Conservation (phyloP, 305 asterid species). For the Fraxinus velutina region DNA sequence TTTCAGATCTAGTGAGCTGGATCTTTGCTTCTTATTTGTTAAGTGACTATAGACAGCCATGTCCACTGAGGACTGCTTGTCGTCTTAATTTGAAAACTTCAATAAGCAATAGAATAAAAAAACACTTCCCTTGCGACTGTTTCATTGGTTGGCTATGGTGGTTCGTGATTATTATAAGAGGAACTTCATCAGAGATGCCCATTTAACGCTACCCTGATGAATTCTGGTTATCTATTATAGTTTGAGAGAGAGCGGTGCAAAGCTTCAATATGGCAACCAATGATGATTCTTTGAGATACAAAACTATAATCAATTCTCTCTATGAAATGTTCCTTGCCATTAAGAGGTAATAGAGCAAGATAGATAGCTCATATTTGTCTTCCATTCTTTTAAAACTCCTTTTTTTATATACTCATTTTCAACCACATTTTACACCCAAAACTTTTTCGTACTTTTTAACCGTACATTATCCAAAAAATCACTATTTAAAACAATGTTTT, state of each 20-base stretch:
- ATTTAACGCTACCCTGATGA: background rate
- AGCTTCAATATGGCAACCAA: background rate
- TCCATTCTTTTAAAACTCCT: background rate
- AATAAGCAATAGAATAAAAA: background rate
- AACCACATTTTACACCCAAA: background rate
- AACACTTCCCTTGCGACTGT: background rate
- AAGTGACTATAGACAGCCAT: background rate
- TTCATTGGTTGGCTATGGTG: background rate
- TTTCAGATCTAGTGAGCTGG: conserved; percentile 22
- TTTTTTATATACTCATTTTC: background rate
- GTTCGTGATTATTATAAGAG: background rate
- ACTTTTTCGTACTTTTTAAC: background rate
- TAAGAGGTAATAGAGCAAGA: background rate
- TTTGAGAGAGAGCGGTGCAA: background rate
- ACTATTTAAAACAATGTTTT: background rate
- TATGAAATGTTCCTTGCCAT: background rate
- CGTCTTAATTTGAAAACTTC: background rate
- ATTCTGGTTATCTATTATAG: background rate
- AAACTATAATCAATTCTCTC: background rate
- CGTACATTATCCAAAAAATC: background rate
- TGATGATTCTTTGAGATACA: background rate
- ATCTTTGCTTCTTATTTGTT: background rate
- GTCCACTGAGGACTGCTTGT: background rate
- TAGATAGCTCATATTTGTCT: background rate
- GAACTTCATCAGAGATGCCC: background rate